Percentiles rank a stretch among this genome's conserved stretches.
phyloP scores from a whole-genome alignment of 805 yeast genomes.

The Kuraishia ogatae region DNA sequence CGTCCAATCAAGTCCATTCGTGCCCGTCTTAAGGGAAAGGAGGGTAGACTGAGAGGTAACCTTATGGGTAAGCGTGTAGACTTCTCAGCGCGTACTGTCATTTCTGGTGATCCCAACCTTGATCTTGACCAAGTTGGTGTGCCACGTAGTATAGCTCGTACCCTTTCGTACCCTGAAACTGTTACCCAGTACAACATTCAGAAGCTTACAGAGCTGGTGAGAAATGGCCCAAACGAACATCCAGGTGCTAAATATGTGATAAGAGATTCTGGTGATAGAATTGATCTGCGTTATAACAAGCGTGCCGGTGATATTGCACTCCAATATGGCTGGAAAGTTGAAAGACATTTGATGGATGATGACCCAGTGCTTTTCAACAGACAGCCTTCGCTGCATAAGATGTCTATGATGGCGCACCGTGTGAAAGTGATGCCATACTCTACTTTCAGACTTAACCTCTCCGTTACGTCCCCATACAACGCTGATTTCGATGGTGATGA shows the following conservation, averaged over 20 bases:
- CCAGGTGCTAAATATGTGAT: slow-evolving; percentile 99
- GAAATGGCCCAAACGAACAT: slow-evolving; percentile 98
- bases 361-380: slow-evolving; percentile 98
- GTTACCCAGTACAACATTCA: slow-evolving; percentile 98
- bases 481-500: slow-evolving; percentile 99
- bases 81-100: slow-evolving; percentile 97
- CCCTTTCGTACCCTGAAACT: slow-evolving; percentile 92
- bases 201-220: slow-evolving; percentile 82
- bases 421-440: slow-evolving; percentile 98
- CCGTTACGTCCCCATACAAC: slow-evolving; percentile 98
- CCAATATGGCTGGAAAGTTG: slow-evolving; percentile 99
- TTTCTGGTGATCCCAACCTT: slow-evolving; percentile 97
- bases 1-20: slow-evolving; percentile 97
- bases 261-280: slow-evolving; percentile 98
- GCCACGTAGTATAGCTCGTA: slow-evolving; percentile 92
- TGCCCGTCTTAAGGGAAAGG: slow-evolving; percentile 99
- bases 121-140: slow-evolving; percentile 99
- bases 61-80: slow-evolving; percentile 99
- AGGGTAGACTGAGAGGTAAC: slow-evolving; percentile 97
- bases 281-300: slow-evolving; percentile 92
- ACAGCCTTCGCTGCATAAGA: slow-evolving; percentile 97
- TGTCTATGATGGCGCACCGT: slow-evolving; percentile 99
- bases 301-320: slow-evolving; percentile 97
- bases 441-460: slow-evolving; percentile 90
- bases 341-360: slow-evolving; percentile 94